Evolutionary conservation across 306 rosid species (phyloP).

Genomic region (Alnus rubra): DNA sequence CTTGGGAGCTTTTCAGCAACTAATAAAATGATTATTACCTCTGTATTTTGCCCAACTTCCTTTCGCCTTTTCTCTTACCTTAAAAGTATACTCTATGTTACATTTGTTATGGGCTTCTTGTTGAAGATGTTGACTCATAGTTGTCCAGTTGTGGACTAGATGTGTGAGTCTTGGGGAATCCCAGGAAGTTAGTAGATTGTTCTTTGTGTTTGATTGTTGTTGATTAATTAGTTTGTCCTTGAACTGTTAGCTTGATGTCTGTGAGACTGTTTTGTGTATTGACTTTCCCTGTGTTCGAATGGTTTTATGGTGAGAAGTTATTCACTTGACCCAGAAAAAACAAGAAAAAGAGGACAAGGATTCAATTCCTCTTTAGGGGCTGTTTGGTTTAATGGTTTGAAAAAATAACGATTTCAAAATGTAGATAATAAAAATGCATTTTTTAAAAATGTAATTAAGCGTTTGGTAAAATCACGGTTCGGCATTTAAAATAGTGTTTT

Average conservation of each 20-base stretch:
- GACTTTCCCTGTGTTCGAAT: not conserved
- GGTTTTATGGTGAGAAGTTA: not conserved
- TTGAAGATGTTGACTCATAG: not conserved
- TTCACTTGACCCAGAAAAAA: not conserved
- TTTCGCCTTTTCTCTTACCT: not conserved
- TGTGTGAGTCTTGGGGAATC: not conserved
- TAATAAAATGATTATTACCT: not conserved
- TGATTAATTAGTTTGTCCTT: not conserved
- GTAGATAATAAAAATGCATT: too few species aligned
- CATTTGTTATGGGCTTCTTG: not conserved
- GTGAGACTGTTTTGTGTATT: not conserved
- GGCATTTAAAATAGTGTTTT: too few species aligned
- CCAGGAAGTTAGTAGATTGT: not conserved
- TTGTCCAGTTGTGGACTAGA: not conserved
- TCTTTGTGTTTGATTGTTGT: not conserved
- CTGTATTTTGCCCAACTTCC: not conserved
- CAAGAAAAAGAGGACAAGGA: not conserved
- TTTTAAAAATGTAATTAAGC: too few species aligned
- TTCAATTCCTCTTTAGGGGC: not conserved
- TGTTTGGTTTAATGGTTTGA: too few species aligned
- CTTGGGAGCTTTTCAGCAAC: not conserved
- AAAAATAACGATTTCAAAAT: too few species aligned
- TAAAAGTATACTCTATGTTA: not conserved
- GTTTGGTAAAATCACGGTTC: too few species aligned
- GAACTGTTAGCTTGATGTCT: not conserved